Base-by-base conservation (phyloP, 2,329 filamentous ascomycete species). In the Xylaria sp. region DNA sequence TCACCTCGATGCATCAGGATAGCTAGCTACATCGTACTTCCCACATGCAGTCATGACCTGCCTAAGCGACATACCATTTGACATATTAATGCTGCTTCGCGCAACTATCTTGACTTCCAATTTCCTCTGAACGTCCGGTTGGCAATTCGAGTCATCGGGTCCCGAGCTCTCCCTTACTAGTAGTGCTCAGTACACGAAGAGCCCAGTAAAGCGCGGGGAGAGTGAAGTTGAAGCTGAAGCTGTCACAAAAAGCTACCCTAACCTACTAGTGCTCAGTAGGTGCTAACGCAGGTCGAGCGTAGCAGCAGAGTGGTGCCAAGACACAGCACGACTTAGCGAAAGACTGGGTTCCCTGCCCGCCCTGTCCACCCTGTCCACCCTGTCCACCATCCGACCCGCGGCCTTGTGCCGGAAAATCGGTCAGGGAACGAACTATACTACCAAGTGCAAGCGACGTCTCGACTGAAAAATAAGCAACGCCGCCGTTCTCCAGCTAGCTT, bases 331-430 rank as follows among this genome's bases (percentile, higher is more conserved):
- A 58, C 56, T 32, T 32, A 58, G 56, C 56, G 55, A 41, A 37
- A 60, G 60, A 60, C 57, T 59, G 52, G 64, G 55, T 57, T 63
- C 1, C 39, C 46, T 65, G 48, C 25, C 61, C 61, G 44, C 59
- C 59, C 46, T 13, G 23, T 48, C 46, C 23, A 55, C 2, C n/a
- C n/a, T n/a, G n/a, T n/a, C n/a, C 23, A 3, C 32, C 51, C 41
- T 46, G 20, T 12, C 52, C 52, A 20, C 52, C 28, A 52, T 41
- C 56, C 56, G 39, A 52, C 37, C 58, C 54, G 54, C 66, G 57
- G 65, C 50, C 62, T 37, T 63, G 63, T 72, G 64, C 71, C 71
- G 71, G 74, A 76, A 74, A 58, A 58, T 74, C 74, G 74, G 74
- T 70, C 73, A 72, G 73, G 66, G 63, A 55, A 66, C 25, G 18